phyloP scores from a whole-genome alignment of 1,284 basidiomycete genomes.

The Retiboletus flavoniger region DNA sequence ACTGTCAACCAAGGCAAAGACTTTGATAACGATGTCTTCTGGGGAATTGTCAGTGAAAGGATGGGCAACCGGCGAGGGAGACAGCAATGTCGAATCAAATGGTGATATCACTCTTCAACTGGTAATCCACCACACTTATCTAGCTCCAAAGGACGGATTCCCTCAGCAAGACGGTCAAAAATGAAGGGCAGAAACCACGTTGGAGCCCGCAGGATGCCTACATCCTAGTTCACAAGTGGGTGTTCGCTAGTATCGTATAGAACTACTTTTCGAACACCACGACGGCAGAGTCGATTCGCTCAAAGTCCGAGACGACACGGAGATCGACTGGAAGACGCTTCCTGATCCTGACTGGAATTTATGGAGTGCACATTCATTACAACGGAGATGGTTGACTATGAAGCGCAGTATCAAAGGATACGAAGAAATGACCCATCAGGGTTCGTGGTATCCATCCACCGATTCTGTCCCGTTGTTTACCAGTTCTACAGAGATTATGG shows the following conservation, averaged over 20 bases:
- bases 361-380: slow-evolving; percentile 77
- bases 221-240: slow-evolving; percentile 78
- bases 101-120: slow-evolving; percentile 41
- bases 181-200: slow-evolving; percentile 62
- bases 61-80: slow-evolving; percentile 74
- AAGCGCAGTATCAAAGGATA: slow-evolving; percentile 70
- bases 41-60: slow-evolving; percentile 68
- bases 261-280: background rate
- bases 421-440: slow-evolving; percentile 75
- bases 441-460: slow-evolving; percentile 37
- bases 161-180: slow-evolving; percentile 68
- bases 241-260: slow-evolving; percentile 8
- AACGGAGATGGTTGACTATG: slow-evolving; percentile 75
- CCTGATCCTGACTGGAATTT: slow-evolving; percentile 73
- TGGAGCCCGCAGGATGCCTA: slow-evolving; percentile 75
- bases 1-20: slow-evolving; percentile 65
- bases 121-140: slow-evolving; percentile 1
- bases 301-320: slow-evolving; percentile 74
- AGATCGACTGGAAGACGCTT: slow-evolving; percentile 79
- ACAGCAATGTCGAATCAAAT: slow-evolving; percentile 84
- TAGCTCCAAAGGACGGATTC: slow-evolving; percentile 62
- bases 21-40: slow-evolving; percentile 76
- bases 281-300: slow-evolving; percentile 63
- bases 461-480: slow-evolving; percentile 8
- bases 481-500: slow-evolving; percentile 63